A percentile compares a stretch with the other conserved stretches of the same genome.
Evolutionary conservation across 495 filamentous ascomycete genomes (phyloP).

Genomic region (Antarctomyces pellizariae): DNA sequence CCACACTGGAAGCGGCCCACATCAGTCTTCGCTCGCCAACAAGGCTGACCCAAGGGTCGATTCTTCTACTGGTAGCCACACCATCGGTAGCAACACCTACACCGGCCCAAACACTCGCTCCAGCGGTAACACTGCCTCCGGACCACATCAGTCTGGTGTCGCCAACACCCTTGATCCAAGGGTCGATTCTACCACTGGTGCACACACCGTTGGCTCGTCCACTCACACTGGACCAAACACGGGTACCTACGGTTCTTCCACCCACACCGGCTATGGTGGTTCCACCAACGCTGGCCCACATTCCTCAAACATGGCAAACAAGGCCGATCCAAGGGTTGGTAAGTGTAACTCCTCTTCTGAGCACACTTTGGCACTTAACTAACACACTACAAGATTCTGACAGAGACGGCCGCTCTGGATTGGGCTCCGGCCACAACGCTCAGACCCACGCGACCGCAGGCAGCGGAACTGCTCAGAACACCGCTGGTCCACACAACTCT

Average conservation of each 20-base stretch:
- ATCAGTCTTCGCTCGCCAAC: constrained; percentile 26
- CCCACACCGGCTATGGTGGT: not conserved
- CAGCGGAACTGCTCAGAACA: constrained; percentile 15
- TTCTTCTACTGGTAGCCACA: constrained; percentile 7
- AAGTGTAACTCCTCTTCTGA: no score
- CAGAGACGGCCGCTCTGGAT: constrained; percentile 13
- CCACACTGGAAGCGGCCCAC: constrained; percentile 16
- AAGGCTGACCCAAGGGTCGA: constrained; percentile 31
- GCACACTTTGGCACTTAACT: constrained; percentile 3
- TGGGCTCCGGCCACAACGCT: constrained; percentile 10
- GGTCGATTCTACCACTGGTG: constrained; percentile 20
- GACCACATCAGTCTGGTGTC: constrained; percentile 21
- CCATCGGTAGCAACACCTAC: not conserved
- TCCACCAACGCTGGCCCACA: constrained; percentile 23
- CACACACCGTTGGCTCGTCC: constrained; percentile 2
- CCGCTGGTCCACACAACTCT: constrained; percentile 18
- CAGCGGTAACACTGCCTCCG: constrained; percentile 12
- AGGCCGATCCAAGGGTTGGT: constrained; percentile 28
- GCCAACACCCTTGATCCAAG: constrained; percentile 30
- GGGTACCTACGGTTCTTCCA: constrained; percentile 11
- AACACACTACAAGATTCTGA: constrained; percentile 13
- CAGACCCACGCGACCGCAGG: constrained; percentile 10
- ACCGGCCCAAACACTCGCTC: constrained; percentile 5
- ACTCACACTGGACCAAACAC: constrained; percentile 4
- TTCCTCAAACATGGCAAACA: constrained; percentile 29